A percentile compares a stretch with the other conserved stretches of the same genome.
phyloP scores from a whole-genome alignment of 495 filamentous ascomycete genomes.

The Aspergillus diversus region DNA sequence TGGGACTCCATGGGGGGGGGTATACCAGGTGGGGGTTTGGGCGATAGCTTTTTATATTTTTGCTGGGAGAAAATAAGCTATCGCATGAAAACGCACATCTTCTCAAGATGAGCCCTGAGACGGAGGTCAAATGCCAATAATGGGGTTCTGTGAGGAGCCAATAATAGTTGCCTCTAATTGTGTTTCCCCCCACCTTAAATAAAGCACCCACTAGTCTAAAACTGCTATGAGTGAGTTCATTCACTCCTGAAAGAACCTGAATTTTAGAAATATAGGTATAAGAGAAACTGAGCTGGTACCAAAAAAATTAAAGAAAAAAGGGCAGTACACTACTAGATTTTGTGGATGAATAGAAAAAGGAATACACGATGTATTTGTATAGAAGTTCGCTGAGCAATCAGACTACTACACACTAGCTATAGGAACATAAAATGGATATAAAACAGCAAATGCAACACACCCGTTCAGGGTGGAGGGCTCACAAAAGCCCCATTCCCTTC shows the following conservation, averaged over 20 bases:
- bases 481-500: slow-evolving; percentile 26
- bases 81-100: too few relatives aligned
- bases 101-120: too few relatives aligned
- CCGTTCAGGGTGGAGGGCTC: slow-evolving; percentile 6
- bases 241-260: too few relatives aligned
- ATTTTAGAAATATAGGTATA: too few relatives aligned
- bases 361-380: background rate
- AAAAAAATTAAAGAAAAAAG: too few relatives aligned
- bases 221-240: too few relatives aligned
- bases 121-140: slow-evolving; percentile 5
- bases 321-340: too few relatives aligned
- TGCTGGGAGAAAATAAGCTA: too few relatives aligned
- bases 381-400: background rate
- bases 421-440: slow-evolving; percentile 4
- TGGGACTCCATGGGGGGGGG: slow-evolving; percentile 14
- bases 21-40: slow-evolving; percentile 4
- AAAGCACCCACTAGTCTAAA: background rate
- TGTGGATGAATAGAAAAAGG: background rate
- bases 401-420: background rate
- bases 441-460: slow-evolving; percentile 6
- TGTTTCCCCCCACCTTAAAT: background rate
- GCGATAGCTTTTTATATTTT: too few relatives aligned
- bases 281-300: too few relatives aligned
- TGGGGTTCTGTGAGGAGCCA: background rate
- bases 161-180: background rate